phyloP scores from a whole-genome alignment of 495 filamentous ascomycete species.

The Penicillium lividum region DNA sequence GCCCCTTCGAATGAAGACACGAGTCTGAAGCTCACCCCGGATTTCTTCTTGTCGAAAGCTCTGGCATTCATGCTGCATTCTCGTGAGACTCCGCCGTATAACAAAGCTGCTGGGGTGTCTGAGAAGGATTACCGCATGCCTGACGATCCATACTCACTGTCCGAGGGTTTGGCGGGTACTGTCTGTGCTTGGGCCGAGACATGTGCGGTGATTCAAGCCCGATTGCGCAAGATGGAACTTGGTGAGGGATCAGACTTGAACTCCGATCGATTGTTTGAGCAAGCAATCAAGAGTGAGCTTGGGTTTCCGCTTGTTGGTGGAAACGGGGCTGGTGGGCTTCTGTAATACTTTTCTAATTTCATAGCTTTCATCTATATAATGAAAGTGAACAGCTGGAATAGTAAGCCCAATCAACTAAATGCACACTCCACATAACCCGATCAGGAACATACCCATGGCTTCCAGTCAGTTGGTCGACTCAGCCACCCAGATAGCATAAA shows the following conservation, averaged over 20 bases:
- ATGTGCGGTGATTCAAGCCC: conserved; percentile 38
- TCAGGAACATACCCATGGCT: too few species aligned
- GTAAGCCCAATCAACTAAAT: too few species aligned
- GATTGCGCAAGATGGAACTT: conserved; percentile 37
- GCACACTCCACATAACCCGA: too few species aligned
- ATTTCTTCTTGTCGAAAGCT: conserved; percentile 46
- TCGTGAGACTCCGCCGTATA: conserved; percentile 44
- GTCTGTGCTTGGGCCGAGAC: conserved; percentile 51
- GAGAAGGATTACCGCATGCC: conserved; percentile 43
- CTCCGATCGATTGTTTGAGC: conserved; percentile 18
- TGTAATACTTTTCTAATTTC: too few species aligned
- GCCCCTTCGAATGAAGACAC: conserved; percentile 2
- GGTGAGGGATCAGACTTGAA: conserved; percentile 15
- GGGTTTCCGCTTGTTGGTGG: conserved; percentile 37
- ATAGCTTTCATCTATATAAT: too few species aligned
- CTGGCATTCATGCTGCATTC: conserved; percentile 45
- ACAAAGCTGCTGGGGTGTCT: conserved; percentile 9
- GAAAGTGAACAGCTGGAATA: too few species aligned
- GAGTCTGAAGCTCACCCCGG: conserved; percentile 26
- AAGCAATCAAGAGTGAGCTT: conserved; percentile 25
- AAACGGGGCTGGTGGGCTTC: conserved; percentile 29
- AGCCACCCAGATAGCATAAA: too few species aligned
- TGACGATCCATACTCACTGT: conserved; percentile 45
- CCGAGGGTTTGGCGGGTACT: conserved; percentile 48
- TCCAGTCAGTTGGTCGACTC: too few species aligned